Evolutionary conservation across 768 basidiomycete species (phyloP).

Genomic region (Thelephora aurantiotincta): DNA sequence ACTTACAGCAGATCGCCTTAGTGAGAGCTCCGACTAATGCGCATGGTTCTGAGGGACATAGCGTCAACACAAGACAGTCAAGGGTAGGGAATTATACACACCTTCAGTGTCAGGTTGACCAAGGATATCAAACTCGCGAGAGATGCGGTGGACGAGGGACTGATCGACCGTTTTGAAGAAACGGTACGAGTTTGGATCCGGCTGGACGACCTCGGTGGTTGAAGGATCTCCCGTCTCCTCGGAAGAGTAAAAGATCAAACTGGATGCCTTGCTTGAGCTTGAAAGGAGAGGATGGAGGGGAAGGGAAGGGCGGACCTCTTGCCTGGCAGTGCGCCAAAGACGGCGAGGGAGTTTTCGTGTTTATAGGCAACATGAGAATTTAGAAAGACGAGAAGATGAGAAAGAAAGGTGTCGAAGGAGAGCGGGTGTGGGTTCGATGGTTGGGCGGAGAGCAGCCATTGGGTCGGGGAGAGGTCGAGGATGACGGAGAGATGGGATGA

Average conservation of each 20-base stretch:
- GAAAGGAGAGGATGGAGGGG: no score
- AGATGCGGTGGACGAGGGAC: constrained; percentile 48
- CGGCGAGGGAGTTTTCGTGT: constrained; percentile 86
- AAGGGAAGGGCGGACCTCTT: constrained; percentile 51
- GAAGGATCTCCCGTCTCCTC: not conserved
- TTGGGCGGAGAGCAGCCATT: constrained; percentile 67
- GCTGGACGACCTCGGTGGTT: constrained; percentile 40
- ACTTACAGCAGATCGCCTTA: constrained; percentile 83
- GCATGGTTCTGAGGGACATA: constrained; percentile 30
- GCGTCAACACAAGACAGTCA: constrained; percentile 7
- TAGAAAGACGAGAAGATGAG: constrained; percentile 79
- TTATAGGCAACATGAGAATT: constrained; percentile 86
- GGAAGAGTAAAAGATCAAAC: constrained; percentile 69
- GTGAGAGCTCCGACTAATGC: constrained; percentile 82
- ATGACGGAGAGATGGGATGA: constrained; percentile 68
- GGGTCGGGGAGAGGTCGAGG: constrained; percentile 72
- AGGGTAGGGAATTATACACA: constrained; percentile 16
- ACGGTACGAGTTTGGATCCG: no score
- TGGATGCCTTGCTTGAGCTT: constrained; percentile 15
- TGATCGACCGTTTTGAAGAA: no score
- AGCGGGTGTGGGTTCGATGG: constrained; percentile 37
- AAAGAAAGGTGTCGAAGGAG: constrained; percentile 57
- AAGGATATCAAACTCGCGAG: constrained; percentile 43
- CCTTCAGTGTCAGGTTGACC: constrained; percentile 37
- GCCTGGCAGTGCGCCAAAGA: constrained; percentile 79